Evolutionary conservation across 768 basidiomycete species (phyloP).

Genomic region (Jaapia argillacea): DNA sequence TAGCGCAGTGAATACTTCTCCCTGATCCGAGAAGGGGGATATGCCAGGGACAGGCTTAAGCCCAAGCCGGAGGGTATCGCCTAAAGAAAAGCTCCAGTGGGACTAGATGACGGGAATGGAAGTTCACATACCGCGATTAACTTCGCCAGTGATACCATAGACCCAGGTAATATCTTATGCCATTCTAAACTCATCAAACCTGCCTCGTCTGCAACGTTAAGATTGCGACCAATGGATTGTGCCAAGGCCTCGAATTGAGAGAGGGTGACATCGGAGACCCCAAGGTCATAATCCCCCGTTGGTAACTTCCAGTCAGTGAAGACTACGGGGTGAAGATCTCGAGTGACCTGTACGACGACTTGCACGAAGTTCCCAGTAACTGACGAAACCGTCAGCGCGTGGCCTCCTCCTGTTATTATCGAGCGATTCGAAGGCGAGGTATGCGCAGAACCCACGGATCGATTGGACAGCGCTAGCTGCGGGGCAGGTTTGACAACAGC

Average conservation of each 20-base stretch:
- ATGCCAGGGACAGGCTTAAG: constrained; percentile 77
- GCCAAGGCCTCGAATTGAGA: constrained; percentile 72
- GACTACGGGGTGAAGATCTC: constrained; percentile 84
- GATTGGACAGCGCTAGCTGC: constrained; percentile 15
- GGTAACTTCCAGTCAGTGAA: constrained; percentile 73
- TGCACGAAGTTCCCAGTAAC: constrained; percentile 84
- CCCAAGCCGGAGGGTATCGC: constrained; percentile 53
- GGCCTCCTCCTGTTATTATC: constrained; percentile 32
- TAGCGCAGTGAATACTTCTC: constrained; percentile 34
- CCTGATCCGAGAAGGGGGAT: constrained; percentile 44
- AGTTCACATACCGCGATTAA: constrained; percentile 58
- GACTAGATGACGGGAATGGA: no score
- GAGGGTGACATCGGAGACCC: constrained; percentile 77
- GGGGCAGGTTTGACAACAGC: constrained; percentile 13
- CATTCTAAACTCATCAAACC: no score
- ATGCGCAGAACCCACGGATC: constrained; percentile 23
- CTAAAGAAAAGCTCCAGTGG: constrained; percentile 23
- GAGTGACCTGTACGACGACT: constrained; percentile 83
- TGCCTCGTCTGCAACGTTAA: no score
- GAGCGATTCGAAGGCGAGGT: constrained; percentile 61
- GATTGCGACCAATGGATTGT: constrained; percentile 31
- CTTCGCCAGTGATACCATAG: constrained; percentile 68
- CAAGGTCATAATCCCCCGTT: constrained; percentile 59
- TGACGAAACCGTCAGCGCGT: constrained; percentile 78
- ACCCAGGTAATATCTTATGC: constrained; percentile 18